Evolutionary conservation across 345 rosid genomes (phyloP).

Genomic region (Erucastrum elatum): DNA sequence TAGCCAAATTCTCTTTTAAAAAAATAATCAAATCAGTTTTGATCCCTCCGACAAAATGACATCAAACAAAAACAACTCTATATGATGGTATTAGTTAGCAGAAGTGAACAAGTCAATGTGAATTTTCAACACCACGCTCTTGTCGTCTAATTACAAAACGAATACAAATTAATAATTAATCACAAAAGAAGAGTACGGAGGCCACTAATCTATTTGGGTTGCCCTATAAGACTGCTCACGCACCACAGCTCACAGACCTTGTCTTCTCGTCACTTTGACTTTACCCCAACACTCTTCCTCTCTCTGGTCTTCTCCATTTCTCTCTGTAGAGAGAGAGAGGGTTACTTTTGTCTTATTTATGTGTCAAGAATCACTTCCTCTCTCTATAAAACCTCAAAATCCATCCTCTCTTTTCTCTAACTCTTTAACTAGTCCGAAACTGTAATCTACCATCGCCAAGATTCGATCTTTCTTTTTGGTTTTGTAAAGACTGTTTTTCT

Average conservation of each 20-base stretch:
- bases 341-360: constrained; percentile 25
- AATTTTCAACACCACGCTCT: constrained; percentile 25
- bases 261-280: constrained; percentile 37
- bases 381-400: background rate
- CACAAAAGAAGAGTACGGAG: background rate
- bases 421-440: background rate
- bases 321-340: background rate
- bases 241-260: constrained; percentile 22
- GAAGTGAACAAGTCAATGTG: constrained; percentile 24
- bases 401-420: background rate
- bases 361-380: background rate
- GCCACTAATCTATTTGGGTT: constrained; percentile 21
- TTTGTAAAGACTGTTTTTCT: background rate
- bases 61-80: constrained; percentile 31
- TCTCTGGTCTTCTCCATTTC: background rate
- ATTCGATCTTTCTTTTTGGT: no score
- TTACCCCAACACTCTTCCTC: constrained; percentile 22
- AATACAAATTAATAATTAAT: background rate
- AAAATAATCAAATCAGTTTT: background rate
- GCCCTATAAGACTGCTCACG: constrained; percentile 34
- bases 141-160: constrained; percentile 9
- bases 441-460: no score
- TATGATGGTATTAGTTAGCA: constrained; percentile 19
- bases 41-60: constrained; percentile 35
- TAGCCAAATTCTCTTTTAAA: background rate